Conservation (phyloP, 805 yeast genomes). For the Candida takata region DNA sequence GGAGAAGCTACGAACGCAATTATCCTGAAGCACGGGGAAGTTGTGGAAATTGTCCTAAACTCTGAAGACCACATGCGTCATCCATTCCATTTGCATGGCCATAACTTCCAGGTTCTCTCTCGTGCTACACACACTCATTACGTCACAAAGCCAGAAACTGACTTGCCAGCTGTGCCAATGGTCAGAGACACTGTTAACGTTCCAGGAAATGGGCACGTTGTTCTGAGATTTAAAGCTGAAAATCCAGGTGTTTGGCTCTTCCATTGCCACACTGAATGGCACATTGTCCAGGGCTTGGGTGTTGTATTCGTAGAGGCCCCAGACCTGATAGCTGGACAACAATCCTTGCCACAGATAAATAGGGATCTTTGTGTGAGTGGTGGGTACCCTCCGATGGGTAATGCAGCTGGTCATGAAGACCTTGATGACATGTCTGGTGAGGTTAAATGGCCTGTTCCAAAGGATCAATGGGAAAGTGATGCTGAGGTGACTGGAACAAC, state of each 20-base stretch:
- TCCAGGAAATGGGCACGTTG: slow-evolving; percentile 58
- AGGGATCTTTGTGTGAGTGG: slow-evolving; percentile 40
- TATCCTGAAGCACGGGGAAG: slow-evolving; percentile 52
- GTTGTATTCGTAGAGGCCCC: slow-evolving; percentile 68
- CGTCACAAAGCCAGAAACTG: slow-evolving; percentile 9
- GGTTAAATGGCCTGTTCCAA: slow-evolving; percentile 3
- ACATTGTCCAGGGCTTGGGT: slow-evolving; percentile 74
- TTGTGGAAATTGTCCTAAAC: slow-evolving; percentile 69
- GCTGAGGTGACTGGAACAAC: too few species aligned
- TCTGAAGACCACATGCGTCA: slow-evolving; percentile 74
- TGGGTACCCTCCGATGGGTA: slow-evolving; percentile 45
- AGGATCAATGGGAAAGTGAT: not conserved
- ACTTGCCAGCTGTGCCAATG: slow-evolving; percentile 49
- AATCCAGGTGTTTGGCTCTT: slow-evolving; percentile 94
- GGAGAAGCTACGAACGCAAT: slow-evolving; percentile 63
- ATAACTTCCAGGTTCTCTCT: slow-evolving; percentile 54
- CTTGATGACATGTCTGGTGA: slow-evolving; percentile 51
- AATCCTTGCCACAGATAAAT: slow-evolving; percentile 37
- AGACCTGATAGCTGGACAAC: slow-evolving; percentile 35
- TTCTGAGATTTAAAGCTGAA: slow-evolving; percentile 64
- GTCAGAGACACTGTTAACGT: slow-evolving; percentile 70
- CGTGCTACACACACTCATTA: slow-evolving; percentile 35
- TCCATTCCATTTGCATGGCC: slow-evolving; percentile 77
- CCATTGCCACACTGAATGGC: slow-evolving; percentile 90
- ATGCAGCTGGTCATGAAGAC: slow-evolving; percentile 59